A percentile compares a stretch with the other conserved stretches of the same genome.
phyloP scores from a whole-genome alignment of 2,329 filamentous ascomycete species.

The Calonectria pseudoturangicola region DNA sequence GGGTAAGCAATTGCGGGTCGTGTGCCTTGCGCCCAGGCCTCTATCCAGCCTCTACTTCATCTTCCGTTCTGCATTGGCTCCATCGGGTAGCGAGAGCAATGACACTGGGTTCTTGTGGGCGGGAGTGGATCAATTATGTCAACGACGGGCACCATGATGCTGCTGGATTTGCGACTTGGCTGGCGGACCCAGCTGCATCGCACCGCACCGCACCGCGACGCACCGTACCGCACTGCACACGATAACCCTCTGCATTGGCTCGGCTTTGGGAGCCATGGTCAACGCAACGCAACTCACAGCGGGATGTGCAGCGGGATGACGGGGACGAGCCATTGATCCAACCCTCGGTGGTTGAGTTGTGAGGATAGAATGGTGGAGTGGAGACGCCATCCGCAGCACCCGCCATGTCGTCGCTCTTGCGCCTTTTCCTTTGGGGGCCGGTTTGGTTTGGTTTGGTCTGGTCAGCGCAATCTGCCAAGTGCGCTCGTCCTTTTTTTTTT shows the following conservation, averaged over 20 bases:
- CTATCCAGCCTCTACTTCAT: constrained; percentile 15
- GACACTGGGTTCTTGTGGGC: constrained; percentile 20
- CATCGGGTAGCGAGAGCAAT: constrained; percentile 23
- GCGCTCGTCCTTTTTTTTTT: constrained; percentile 22
- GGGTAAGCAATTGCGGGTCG: constrained; percentile 25
- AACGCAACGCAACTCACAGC: constrained; percentile 18
- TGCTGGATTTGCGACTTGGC: neutral
- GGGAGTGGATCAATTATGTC: constrained; percentile 24
- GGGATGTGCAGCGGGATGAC: constrained; percentile 36
- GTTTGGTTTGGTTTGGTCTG: constrained; percentile 34
- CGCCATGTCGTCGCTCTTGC: constrained; percentile 7
- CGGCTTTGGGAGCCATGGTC: neutral
- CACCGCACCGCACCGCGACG: neutral
- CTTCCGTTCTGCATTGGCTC: constrained; percentile 24
- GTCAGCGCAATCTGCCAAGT: constrained; percentile 44
- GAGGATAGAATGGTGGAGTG: constrained; percentile 22
- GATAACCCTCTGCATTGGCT: constrained; percentile 25
- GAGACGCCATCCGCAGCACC: constrained; percentile 16
- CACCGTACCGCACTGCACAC: constrained; percentile 10
- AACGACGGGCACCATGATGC: constrained; percentile 7
- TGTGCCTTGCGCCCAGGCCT: constrained; percentile 25
- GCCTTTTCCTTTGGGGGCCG: constrained; percentile 27
- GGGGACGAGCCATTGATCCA: constrained; percentile 12
- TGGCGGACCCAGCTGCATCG: constrained; percentile 10
- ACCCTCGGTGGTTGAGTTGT: constrained; percentile 21